A percentile compares a stretch with the other conserved stretches of the same genome.
Evolutionary conservation across 306 rosid genomes (phyloP).

Genomic region (Crotalaria pallida): DNA sequence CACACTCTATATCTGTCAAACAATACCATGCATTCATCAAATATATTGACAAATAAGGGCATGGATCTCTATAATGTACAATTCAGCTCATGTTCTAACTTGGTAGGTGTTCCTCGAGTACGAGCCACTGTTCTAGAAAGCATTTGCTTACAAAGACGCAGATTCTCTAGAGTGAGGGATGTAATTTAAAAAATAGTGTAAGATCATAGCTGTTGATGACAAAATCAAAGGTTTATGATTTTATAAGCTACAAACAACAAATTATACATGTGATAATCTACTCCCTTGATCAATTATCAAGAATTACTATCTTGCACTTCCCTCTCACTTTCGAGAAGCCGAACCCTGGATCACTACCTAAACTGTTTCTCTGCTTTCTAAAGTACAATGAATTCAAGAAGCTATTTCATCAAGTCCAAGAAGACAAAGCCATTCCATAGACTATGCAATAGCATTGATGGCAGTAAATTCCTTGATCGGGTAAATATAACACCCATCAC

Average conservation of each 20-base stretch:
- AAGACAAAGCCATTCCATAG: conserved; percentile 95
- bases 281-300: not conserved
- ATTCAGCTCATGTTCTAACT: conserved; percentile 9
- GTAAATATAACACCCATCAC: conserved; percentile 86
- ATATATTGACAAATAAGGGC: conserved; percentile 22
- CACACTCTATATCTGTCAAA: conserved; percentile 2
- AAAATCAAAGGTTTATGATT: not conserved
- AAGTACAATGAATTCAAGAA: conserved; percentile 17
- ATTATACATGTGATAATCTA: not conserved
- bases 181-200: not conserved
- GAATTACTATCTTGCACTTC: not conserved
- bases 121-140: not conserved
- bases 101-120: conserved; percentile 4
- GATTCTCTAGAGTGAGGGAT: not conserved
- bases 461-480: conserved; percentile 84
- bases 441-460: conserved; percentile 95
- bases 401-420: conserved; percentile 73
- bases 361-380: conserved; percentile 11
- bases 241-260: not conserved
- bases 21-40: not conserved
- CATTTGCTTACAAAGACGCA: conserved; percentile 14
- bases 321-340: not conserved
- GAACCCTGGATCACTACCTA: conserved; percentile 27
- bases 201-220: no score
- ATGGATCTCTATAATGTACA: conserved; percentile 27